Base-by-base conservation (phyloP, 2,329 filamentous ascomycete species). In the Talaromyces sp. region DNA sequence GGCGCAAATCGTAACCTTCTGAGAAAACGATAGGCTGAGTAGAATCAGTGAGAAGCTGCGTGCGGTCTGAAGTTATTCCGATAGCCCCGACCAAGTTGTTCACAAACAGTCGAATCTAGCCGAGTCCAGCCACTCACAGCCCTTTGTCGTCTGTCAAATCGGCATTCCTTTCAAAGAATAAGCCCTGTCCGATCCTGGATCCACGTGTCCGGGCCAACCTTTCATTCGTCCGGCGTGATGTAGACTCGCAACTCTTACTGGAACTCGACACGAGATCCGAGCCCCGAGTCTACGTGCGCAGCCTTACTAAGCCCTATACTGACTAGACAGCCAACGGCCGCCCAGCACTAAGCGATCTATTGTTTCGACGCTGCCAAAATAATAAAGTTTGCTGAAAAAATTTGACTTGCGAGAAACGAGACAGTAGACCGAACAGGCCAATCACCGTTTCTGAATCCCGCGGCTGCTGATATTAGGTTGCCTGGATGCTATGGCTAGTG, bases 1-100 rank as follows among this genome's bases (percentile, higher is more conserved):
- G n/a, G n/a, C n/a, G n/a, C n/a, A n/a, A n/a, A n/a, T n/a, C n/a
- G n/a, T n/a, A n/a, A n/a, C n/a, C 28, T 28, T 28, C 28, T 28
- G 28, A 28, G 28, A 6, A 28, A 3, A 28, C 6, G 28, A 28
- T 28, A 28, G 3, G 28, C 28, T 6, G 28, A 6, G 6, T 28
- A 6, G 28, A 28, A 28, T 28, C 3, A 28, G 28, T 28, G 28
- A n/a, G 48, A n/a, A 23, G 1, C 31, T 35, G 35, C 28, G 25
- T 11, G 1, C 58, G 58, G 58, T n/a, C 31, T 50, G 58, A 60
- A 39, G 44, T 60, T 60, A 33, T 50, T 16, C 58, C 58, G 58
- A 46, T 14, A 35, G 33, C 57, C 5, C 48, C n/a, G 9, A 33
- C 12, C 11, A 18, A 1, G 11, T 14, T 46, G n/a, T n/a, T n/a